phyloP scores from a whole-genome alignment of 108 stramenopile genomes.

The Epithemia pelagica region DNA sequence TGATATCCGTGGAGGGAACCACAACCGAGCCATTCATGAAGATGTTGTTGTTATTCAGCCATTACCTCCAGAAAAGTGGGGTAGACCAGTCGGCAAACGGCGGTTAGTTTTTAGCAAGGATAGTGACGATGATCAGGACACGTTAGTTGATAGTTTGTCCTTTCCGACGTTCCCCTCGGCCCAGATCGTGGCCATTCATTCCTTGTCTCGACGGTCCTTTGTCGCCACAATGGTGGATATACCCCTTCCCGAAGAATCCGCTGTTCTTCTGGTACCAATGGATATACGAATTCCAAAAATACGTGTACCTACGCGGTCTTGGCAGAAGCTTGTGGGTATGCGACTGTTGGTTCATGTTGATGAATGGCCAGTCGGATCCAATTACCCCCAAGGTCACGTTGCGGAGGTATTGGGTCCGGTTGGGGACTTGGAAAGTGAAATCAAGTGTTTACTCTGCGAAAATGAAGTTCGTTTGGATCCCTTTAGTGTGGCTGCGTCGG shows the following conservation, averaged over 20 bases:
- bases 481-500: slow-evolving; percentile 53
- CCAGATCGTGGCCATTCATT: slow-evolving; percentile 33
- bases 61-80: slow-evolving; percentile 33
- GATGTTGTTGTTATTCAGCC: slow-evolving; percentile 41
- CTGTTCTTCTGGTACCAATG: slow-evolving; percentile 44
- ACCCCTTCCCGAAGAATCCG: slow-evolving; percentile 27
- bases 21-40: slow-evolving; percentile 45
- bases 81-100: slow-evolving; percentile 35
- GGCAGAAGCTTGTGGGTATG: slow-evolving; percentile 26
- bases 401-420: slow-evolving; percentile 35
- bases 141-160: background rate
- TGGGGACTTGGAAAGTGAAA: slow-evolving; percentile 55
- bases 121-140: slow-evolving; percentile 19
- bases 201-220: slow-evolving; percentile 26
- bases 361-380: slow-evolving; percentile 40
- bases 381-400: slow-evolving; percentile 41
- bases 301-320: slow-evolving; percentile 32
- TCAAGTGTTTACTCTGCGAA: slow-evolving; percentile 49
- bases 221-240: slow-evolving; percentile 44
- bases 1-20: slow-evolving; percentile 27
- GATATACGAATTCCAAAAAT: slow-evolving; percentile 50
- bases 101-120: slow-evolving; percentile 27
- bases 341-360: slow-evolving; percentile 40
- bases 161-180: slow-evolving; percentile 40
- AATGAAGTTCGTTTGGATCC: slow-evolving; percentile 45